Evolutionary conservation across 495 filamentous ascomycete species (phyloP), one percentile per base, ranked within the genome.

Genomic region (Amniculicola lignicola): DNA sequence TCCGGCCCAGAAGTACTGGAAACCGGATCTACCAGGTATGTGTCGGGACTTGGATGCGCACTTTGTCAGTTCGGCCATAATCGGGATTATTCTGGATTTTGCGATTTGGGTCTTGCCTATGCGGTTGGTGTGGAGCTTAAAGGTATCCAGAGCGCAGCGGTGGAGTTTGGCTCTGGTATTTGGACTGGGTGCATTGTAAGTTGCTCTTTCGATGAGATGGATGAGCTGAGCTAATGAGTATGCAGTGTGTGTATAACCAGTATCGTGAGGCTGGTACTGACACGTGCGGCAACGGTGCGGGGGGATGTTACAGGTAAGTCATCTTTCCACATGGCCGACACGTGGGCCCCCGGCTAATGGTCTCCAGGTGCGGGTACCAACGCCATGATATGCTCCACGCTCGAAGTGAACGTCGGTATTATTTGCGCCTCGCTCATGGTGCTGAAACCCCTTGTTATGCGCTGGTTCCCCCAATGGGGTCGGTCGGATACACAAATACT

Each of bases 81-180:
- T 64, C 2, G 64, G 69, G 28, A 67, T 69, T 46, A 28, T 54
- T 10, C 40, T 69, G 15, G 66, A 70, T 48, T 58, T 64, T 25
- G 31, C 63, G 1, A 38, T 69, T 15, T 57, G 70, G 53, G 21
- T 65, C 9, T 35, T 69, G n/a, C 69, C 69, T 12, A 55, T 72
- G 39, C 68, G 65, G 10, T 41, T 60, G 2, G 61, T 71, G 15
- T 39, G 28, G 25, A 41, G 33, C 12, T 54, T 72, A 19, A 60
- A 54, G 27, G 49, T 72, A 10, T 56, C 60, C 7, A 52, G 51
- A 19, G 52, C 57, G 45, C 68, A 82, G 55, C 84, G 80, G 59
- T 19, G 71, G 24, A 75, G 71, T 0, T 61, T 85, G 11, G 69
- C 81, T 44, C 61, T 73, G 16, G 72, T 84, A 18, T 84, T 85